These are phyloP conservation scores for Penicillium sp. DNA, from an alignment of 2,329 filamentous ascomycete species.

Conservation along the genomic window DNA sequence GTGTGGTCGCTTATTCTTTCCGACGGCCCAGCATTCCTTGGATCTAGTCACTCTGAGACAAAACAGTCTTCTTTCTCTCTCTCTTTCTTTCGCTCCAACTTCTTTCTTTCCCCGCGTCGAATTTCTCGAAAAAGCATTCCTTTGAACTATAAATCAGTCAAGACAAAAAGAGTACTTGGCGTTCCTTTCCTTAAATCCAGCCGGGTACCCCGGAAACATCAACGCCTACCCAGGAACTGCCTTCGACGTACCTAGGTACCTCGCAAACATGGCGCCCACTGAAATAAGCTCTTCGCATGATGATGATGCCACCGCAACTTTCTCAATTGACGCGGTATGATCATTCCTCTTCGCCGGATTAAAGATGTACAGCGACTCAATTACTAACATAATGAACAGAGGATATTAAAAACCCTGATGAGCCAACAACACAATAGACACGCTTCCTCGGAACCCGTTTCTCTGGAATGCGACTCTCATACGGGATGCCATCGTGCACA, in stretches of 20 bases:
- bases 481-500: constrained; percentile 1
- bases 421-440: background rate
- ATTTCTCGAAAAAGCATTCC: background rate
- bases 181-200: background rate
- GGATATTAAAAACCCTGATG: background rate
- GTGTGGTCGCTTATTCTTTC: background rate
- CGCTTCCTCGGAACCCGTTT: background rate
- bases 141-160: background rate
- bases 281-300: background rate
- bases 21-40: background rate
- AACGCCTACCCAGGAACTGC: too few species aligned
- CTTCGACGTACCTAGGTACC: too few species aligned
- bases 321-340: background rate
- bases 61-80: background rate
- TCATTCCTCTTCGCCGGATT: too few species aligned
- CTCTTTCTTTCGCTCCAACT: background rate
- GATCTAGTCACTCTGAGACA: background rate
- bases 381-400: background rate
- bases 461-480: constrained; percentile 3
- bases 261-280: background rate
- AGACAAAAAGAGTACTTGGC: background rate
- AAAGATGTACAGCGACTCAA: background rate
- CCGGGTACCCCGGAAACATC: too few species aligned
- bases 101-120: too few species aligned
- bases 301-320: background rate